A percentile compares a stretch with the other conserved stretches of the same genome.
These are phyloP conservation scores for Tolypocladium ophioglossoides DNA, from an alignment of 2,329 filamentous ascomycete species.

Conservation along the genomic window DNA sequence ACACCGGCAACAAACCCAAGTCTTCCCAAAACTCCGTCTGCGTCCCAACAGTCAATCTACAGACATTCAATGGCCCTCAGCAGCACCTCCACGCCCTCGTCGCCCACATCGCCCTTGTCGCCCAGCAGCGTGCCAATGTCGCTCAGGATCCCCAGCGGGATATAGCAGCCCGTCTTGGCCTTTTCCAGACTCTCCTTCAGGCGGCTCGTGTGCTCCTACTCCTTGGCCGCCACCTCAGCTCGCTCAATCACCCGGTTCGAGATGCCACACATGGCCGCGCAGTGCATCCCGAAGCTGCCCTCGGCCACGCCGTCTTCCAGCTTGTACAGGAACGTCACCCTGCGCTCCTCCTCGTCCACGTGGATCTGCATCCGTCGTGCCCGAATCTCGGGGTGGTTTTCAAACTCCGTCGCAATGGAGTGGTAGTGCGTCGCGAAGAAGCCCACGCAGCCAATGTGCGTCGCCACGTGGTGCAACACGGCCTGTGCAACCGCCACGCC, in stretches of 20 bases:
- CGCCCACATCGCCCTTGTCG: constrained; percentile 37
- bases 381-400: constrained; percentile 75
- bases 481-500: constrained; percentile 94
- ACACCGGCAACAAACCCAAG: background rate
- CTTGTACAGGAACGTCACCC: constrained; percentile 95
- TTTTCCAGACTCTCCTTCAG: constrained; percentile 81
- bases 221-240: constrained; percentile 77
- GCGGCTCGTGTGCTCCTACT: constrained; percentile 91
- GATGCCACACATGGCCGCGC: constrained; percentile 96
- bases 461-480: constrained; percentile 90
- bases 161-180: constrained; percentile 66
- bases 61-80: constrained; percentile 49
- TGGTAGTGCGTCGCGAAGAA: constrained; percentile 99
- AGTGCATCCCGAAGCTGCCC: constrained; percentile 98
- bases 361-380: constrained; percentile 89
- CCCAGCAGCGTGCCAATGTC: constrained; percentile 73
- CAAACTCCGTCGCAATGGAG: constrained; percentile 83
- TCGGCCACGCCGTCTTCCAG: constrained; percentile 90
- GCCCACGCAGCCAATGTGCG: constrained; percentile 84
- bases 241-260: constrained; percentile 69
- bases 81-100: constrained; percentile 47
- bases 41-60: constrained; percentile 15
- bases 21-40: background rate
- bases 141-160: constrained; percentile 78
- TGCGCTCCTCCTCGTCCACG: constrained; percentile 72